Conservation (phyloP, 768 basidiomycete genomes). For the Tremella fuciformis region DNA sequence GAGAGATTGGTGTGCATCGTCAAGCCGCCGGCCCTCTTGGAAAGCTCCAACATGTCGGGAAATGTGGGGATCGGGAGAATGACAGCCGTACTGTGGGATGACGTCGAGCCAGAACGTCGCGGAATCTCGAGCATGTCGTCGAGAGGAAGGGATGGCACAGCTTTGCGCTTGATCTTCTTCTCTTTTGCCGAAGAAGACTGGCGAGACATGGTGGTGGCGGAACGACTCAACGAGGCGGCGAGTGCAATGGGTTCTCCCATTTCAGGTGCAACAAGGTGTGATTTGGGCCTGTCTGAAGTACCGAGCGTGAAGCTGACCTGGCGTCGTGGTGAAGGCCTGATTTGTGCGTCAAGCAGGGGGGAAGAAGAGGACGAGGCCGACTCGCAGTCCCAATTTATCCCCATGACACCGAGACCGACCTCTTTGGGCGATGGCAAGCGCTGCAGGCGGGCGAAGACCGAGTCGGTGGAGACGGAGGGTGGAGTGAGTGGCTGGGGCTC, state of each 20-base stretch:
- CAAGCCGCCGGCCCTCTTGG: no score
- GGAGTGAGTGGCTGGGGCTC: slow-evolving; percentile 28
- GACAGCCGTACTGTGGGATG: no score
- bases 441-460: slow-evolving; percentile 5
- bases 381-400: no score
- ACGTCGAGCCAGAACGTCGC: no score
- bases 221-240: slow-evolving; percentile 20
- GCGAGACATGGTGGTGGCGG: slow-evolving; percentile 20
- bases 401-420: neutral
- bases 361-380: slow-evolving; percentile 10
- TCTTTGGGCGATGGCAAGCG: neutral
- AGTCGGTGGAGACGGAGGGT: slow-evolving; percentile 3
- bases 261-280: no score
- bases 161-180: slow-evolving; percentile 32
- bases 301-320: no score
- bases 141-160: slow-evolving; percentile 20
- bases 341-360: slow-evolving; percentile 22
- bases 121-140: neutral
- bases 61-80: neutral
- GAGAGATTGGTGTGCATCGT: no score
- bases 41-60: slow-evolving; percentile 1
- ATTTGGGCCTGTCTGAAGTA: no score
- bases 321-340: no score
- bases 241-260: neutral
- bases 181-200: slow-evolving; percentile 22